Evolutionary conservation across 805 yeast species (phyloP), one percentile per base, ranked within the genome.

Genomic region (Vanderwaltozyma yarrowii): DNA sequence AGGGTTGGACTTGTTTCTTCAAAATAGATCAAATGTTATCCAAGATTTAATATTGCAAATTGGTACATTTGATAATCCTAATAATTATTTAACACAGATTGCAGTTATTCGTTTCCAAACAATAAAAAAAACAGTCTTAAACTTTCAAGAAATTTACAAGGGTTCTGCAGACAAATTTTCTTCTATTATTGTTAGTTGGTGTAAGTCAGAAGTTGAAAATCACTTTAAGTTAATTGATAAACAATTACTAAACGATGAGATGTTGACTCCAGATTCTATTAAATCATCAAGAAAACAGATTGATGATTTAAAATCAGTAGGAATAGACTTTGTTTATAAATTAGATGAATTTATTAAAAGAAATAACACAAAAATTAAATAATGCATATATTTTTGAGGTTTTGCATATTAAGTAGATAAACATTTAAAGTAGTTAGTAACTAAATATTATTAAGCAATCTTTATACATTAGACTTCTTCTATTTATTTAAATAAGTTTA

Each of bases 151-250:
- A 19, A 69, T 80, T 36, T 81, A 73, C 59, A 67, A 62, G 12
- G 52, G 51, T 13, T 37, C 38, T 13, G 17, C 28, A n/a, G 52
- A 54, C 29, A 49, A 58, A 30, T 59, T 59, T 28, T 67, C 73
- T 36, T 67, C 80, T 9, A 73, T 80, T 46, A 67, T 86, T 14
- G 79, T 85, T n/a, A 76, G 78, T 44, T 86, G 95, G 95, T 73
- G 80, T 25, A 73, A 74, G 40, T 70, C 70, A 11, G 80, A 78
- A 54, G 72, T 83, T 24, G 71, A 73, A 30, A 65, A 66, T 34
- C 80, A 81, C 45, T 74, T 76, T 23, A 62, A 65, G 14, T 59
- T 77, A 6, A 71, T 87, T 47, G 73, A 76, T 34, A 74, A 81
- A 39, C 88, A 82, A 47, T 60, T 88, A 19, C 66, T 75, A 33